A percentile compares a stretch with the other conserved stretches of the same genome.
phyloP scores from a whole-genome alignment of 2,329 filamentous ascomycete genomes.

The Colletotrichum shisoi region DNA sequence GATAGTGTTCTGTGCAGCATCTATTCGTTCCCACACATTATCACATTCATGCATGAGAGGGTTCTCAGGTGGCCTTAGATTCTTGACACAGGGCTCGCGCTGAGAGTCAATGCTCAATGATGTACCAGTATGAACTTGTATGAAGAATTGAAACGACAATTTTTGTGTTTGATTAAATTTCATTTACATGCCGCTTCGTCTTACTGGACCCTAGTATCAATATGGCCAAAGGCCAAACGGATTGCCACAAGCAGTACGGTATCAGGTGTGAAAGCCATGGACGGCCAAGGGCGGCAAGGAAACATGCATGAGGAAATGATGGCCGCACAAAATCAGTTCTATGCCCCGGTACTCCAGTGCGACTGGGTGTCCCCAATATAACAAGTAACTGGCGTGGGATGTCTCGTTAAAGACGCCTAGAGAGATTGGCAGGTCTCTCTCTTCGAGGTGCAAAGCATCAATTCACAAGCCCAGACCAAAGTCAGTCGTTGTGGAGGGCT shows the following conservation, averaged over 20 bases:
- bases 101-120: too few relatives aligned
- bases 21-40: neutral
- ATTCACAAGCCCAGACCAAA: neutral
- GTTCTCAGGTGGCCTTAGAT: neutral
- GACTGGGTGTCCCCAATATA: too few relatives aligned
- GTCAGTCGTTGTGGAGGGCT: constrained; percentile 4
- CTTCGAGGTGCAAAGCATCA: neutral
- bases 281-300: constrained; percentile 1
- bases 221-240: neutral
- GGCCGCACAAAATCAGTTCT: too few relatives aligned
- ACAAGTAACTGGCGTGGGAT: neutral
- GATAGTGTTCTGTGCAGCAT: neutral
- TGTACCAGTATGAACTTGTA: neutral
- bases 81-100: constrained; percentile 5
- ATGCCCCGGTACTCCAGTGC: neutral
- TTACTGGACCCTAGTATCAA: too few relatives aligned
- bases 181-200: too few relatives aligned
- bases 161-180: too few relatives aligned
- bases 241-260: neutral
- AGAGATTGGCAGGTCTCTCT: neutral
- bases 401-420: neutral
- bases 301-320: neutral
- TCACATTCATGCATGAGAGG: neutral
- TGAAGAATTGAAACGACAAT: neutral
- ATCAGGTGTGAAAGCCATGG: neutral